Base-by-base conservation (phyloP, 163 green algal species). In the Scenedesmus sp. region DNA sequence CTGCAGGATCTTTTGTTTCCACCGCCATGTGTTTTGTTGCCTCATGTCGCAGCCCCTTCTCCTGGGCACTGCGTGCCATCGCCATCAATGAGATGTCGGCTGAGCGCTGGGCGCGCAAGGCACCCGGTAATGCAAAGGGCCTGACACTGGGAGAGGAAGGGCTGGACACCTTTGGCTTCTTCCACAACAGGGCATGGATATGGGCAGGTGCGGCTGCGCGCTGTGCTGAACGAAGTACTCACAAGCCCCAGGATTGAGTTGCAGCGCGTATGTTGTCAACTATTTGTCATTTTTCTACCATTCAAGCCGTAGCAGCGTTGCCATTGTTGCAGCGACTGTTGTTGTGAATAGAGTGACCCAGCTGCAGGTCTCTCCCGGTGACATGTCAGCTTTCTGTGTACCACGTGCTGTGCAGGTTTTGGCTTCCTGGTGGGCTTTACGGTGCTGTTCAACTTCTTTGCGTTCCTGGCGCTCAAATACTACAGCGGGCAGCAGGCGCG, bases 41-140 rank as follows among this genome's bases (percentile, higher is more conserved):
- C 3, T 54, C 23, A 81, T 8, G 18, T 82, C 26, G n/a, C 74
- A 93, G 91, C 60, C 96, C 95, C 20, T 95, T 95, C 73, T 87
- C 92, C 4, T 98, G 96, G 82, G 92, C 95, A 2, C 92, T 96
- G 57, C 87, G 94, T 15, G 84, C 94, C 3, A 91, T 98, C 54
- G 91, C 91, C 15, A 94, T 98, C 91, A 98, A 98, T 88, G 96
- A 98, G 94, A 95, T 98, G 84, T 94, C 93, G 10, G 92, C 92
- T 1, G 16, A 60, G 82, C 77, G 46, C 60, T 85, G 54, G 54
- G 8, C 66, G 15, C 67, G 46, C 91, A 82, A 70, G 83, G 79
- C 91, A 66, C 13, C 89, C 77, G 62, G 85, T 8, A 56, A 66
- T 8, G 13, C 84, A 2, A 79, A 90, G 6, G 84, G 74, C 8